Evolutionary conservation across 768 basidiomycete genomes (phyloP).

Genomic region (Mycena crocata): DNA sequence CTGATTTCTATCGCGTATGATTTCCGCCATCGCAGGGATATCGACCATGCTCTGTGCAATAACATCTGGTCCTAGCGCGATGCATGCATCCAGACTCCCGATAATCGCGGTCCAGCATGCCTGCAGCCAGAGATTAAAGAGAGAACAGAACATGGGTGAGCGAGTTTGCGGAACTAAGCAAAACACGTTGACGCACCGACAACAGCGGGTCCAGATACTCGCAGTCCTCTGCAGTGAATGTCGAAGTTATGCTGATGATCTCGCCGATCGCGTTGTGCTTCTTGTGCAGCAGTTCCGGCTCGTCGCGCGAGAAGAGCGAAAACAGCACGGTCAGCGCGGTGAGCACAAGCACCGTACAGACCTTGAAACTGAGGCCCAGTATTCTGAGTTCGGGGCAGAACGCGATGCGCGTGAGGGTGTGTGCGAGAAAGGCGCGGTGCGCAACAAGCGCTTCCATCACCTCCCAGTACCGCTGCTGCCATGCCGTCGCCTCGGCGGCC

Average conservation of each 20-base stretch:
- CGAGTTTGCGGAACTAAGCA: neutral
- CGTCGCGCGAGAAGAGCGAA: slow-evolving; percentile 42
- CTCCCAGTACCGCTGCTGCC: slow-evolving; percentile 21
- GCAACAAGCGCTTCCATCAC: slow-evolving; percentile 22
- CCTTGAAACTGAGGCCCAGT: slow-evolving; percentile 15
- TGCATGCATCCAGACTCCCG: slow-evolving; percentile 4
- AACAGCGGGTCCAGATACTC: slow-evolving; percentile 7
- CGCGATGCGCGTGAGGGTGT: slow-evolving; percentile 6
- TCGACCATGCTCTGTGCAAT: neutral
- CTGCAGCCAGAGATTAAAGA: neutral
- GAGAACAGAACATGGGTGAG: neutral
- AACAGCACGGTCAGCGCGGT: slow-evolving; percentile 27
- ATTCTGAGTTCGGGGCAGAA: slow-evolving; percentile 7
- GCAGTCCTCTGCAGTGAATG: slow-evolving; percentile 20
- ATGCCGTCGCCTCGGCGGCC: neutral
- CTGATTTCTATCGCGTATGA: slow-evolving; percentile 9
- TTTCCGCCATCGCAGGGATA: slow-evolving; percentile 9
- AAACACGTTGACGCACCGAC: slow-evolving; percentile 3
- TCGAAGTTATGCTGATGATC: slow-evolving; percentile 19
- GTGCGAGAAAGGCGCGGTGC: slow-evolving; percentile 12
- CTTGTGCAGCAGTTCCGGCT: slow-evolving; percentile 4
- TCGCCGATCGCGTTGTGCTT: slow-evolving; percentile 13
- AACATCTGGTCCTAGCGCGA: neutral
- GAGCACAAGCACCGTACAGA: slow-evolving; percentile 8
- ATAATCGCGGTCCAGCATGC: neutral